Base-by-base conservation (phyloP, 495 filamentous ascomycete genomes). In the Penicillium ochrochloron region DNA sequence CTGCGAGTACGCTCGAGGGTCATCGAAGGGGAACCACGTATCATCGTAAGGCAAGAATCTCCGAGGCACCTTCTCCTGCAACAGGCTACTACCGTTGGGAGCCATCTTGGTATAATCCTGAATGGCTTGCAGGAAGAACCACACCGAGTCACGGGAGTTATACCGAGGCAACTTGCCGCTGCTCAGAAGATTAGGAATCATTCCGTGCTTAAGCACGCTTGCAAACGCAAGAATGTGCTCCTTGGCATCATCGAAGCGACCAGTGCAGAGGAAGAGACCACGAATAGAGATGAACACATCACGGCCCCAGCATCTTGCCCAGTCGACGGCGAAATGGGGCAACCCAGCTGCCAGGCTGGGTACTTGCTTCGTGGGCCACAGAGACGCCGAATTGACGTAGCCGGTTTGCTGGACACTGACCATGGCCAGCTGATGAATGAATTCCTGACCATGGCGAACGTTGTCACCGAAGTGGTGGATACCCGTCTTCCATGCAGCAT, bases 1-100 rank as follows among this genome's bases (percentile, higher is more conserved):
- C 61, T 86, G 83, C 3, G 91, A 95, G 75, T 98, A 98, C 2
- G 96, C 94, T 10, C 94, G 84, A 12, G 87, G 70, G 68, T 99
- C 96, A 63, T 92, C 85, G 19, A 85, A 79, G 0, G 85, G 78
- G 73, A 99, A 98, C 88, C 90, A 97, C 0, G 90, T 92, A 66
- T 99, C 96, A 67, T 98, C 92, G 62, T 96, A 96, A 2, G 96
- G 96, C 42, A 97, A 75, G 78, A 98, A 99, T n/a, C 96, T 86
- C 11, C 96, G 84, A 52, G 88, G 86, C 44, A 95, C 88, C 63
- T 87, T 87, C 69, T 91, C 91, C 39, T 91, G 84, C 15, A 99
- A 74, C 34, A 99, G 78, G 1, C 84, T 75, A 35, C 89, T 66
- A 1, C 96, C 96, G 65, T 92, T 80, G 2, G 96, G 94, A 2